A percentile compares a stretch with the other conserved stretches of the same genome.
Conservation (phyloP, 805 yeast species). For the Myxozyma neotropica region DNA sequence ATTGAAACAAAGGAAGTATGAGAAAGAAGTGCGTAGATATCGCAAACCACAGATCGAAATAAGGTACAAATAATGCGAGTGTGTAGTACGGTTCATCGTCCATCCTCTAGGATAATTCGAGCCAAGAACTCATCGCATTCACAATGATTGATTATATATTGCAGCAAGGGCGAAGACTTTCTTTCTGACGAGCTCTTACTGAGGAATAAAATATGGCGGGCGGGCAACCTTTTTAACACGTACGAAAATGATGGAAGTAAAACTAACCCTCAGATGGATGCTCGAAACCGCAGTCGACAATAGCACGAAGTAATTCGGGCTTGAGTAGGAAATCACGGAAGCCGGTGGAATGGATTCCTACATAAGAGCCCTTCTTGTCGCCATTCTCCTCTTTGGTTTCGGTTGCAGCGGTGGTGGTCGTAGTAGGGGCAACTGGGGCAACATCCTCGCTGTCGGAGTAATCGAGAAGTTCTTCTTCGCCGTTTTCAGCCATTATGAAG, state of each 20-base stretch:
- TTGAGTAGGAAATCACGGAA: conserved; percentile 96
- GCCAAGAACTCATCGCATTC: no score
- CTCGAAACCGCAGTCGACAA: conserved; percentile 98
- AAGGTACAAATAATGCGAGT: no score
- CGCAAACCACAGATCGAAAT: no score
- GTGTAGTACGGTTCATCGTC: not conserved
- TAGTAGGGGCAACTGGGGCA: conserved; percentile 58
- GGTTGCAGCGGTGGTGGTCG: conserved; percentile 37
- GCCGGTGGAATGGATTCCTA: conserved; percentile 97
- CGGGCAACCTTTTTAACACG: not conserved
- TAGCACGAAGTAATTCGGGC: conserved; percentile 96
- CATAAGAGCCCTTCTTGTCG: conserved; percentile 93
- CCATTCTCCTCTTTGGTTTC: conserved; percentile 48
- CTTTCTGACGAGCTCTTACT: not conserved
- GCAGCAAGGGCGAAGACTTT: not conserved
- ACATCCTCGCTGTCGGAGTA: conserved; percentile 98
- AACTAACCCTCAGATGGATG: conserved; percentile 97
- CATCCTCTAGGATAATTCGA: no score
- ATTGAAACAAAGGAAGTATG: no score
- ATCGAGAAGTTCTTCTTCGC: conserved; percentile 98
- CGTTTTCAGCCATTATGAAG: conserved; percentile 57
- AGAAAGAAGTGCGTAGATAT: no score
- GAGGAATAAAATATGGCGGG: conserved; percentile 1
- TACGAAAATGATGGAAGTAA: not conserved
- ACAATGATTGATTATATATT: not conserved